Evolutionary conservation across 2,329 filamentous ascomycete species (phyloP).

Genomic region (Cadophora gregata): DNA sequence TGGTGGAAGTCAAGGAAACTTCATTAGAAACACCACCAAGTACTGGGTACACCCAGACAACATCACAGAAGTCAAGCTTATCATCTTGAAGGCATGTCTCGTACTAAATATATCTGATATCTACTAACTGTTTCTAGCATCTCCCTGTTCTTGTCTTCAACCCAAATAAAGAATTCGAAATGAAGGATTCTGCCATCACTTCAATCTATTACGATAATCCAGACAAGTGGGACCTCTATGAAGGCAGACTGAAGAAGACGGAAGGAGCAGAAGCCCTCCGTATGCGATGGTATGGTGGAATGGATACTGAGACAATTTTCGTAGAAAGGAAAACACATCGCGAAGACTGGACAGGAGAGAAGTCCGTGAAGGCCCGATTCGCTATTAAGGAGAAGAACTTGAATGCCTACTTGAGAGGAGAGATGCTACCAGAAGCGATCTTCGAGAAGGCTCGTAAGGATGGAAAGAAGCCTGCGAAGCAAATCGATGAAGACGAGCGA

Average conservation of each 20-base stretch:
- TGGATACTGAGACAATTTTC: slow-evolving; percentile 95
- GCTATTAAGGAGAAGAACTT: slow-evolving; percentile 96
- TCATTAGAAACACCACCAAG: slow-evolving; percentile 96
- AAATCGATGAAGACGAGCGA: slow-evolving; percentile 89
- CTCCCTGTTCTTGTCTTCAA: slow-evolving; percentile 97
- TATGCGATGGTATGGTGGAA: slow-evolving; percentile 95
- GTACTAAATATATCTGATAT: neutral
- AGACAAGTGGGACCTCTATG: slow-evolving; percentile 91
- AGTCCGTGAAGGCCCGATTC: slow-evolving; percentile 98
- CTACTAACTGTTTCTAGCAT: slow-evolving; percentile 59
- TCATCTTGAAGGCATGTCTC: slow-evolving; percentile 77
- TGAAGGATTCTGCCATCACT: slow-evolving; percentile 89
- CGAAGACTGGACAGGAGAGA: slow-evolving; percentile 98
- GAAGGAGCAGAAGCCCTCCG: slow-evolving; percentile 97
- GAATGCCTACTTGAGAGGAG: slow-evolving; percentile 85
- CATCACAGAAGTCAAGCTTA: slow-evolving; percentile 96
- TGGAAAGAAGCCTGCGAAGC: slow-evolving; percentile 89
- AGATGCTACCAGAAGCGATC: slow-evolving; percentile 83
- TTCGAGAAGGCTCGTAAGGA: slow-evolving; percentile 97
- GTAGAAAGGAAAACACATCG: slow-evolving; percentile 98
- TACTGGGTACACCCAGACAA: slow-evolving; percentile 99
- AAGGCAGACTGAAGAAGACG: slow-evolving; percentile 94
- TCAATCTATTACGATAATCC: slow-evolving; percentile 99
- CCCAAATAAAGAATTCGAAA: slow-evolving; percentile 92
- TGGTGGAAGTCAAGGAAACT: slow-evolving; percentile 91